phyloP scores from a whole-genome alignment of 306 rosid genomes.

The Trichosanthes truncata region DNA sequence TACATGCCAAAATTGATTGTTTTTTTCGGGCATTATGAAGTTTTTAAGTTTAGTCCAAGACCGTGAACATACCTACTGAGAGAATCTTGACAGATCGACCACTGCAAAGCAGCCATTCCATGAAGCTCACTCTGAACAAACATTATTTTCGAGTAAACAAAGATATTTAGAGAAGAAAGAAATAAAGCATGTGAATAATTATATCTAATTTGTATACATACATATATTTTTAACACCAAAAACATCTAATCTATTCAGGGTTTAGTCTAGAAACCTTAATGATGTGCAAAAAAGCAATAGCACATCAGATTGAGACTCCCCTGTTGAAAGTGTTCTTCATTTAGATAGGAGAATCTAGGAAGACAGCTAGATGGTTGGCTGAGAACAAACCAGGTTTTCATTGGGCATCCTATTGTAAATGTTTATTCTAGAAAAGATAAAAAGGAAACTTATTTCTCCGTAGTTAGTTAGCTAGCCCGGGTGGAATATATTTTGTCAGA shows the following conservation, averaged over 20 bases:
- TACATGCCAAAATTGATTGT: not conserved
- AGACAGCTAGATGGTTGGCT: not conserved
- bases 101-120: constrained; percentile 90
- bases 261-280: not conserved
- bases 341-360: not conserved
- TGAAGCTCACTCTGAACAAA: constrained; percentile 71
- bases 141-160: not conserved
- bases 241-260: not conserved
- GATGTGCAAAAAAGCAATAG: not conserved
- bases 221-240: not conserved
- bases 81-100: constrained; percentile 90
- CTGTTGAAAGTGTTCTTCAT: not conserved
- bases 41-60: not conserved
- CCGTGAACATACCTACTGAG: constrained; percentile 43
- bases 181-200: not conserved
- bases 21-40: not conserved
- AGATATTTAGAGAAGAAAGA: not conserved
- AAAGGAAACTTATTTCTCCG: not conserved
- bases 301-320: not conserved
- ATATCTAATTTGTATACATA: not conserved
- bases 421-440: not conserved
- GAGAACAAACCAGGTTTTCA: not conserved
- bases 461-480: not conserved
- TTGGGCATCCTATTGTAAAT: not conserved
- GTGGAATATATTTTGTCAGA: not conserved